Evolutionary conservation across 169 alveolate species (phyloP).

Genomic region (Amoebophrya sp.): DNA sequence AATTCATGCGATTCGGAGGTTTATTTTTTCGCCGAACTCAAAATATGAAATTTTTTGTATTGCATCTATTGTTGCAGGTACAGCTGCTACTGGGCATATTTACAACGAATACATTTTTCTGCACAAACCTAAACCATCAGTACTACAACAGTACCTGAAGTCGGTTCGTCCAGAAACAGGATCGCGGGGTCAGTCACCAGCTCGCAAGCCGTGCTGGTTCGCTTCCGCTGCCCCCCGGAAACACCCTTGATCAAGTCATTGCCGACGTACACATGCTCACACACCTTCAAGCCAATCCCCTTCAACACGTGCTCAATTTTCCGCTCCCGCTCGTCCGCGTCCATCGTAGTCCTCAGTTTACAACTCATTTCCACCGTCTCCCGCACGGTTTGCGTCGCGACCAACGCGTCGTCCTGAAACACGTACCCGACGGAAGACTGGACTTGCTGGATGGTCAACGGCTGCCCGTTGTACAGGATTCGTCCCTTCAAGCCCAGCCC

Average conservation of each 20-base stretch:
- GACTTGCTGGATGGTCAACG: conserved; percentile 42
- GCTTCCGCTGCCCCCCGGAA: conserved; percentile 77
- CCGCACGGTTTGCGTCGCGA: conserved; percentile 62
- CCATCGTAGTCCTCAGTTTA: conserved; percentile 43
- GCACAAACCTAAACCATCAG: too few relatives aligned
- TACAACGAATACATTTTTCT: too few relatives aligned
- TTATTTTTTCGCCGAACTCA: too few relatives aligned
- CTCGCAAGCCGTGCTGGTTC: conserved; percentile 77
- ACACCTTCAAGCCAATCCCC: conserved; percentile 44
- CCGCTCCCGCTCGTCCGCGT: conserved; percentile 32
- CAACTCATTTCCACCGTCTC: conserved; percentile 70
- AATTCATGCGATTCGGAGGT: too few relatives aligned
- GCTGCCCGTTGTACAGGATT: too few relatives aligned
- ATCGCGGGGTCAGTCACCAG: conserved; percentile 70
- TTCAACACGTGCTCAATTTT: conserved; percentile 32
- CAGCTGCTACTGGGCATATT: too few relatives aligned
- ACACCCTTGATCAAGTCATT: conserved; percentile 60
- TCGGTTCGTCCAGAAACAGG: conserved; percentile 26
- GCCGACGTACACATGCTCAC: conserved; percentile 63
- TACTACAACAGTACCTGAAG: too few relatives aligned
- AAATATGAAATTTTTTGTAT: too few relatives aligned
- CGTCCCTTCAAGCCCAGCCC: too few relatives aligned
- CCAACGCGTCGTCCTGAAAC: conserved; percentile 66
- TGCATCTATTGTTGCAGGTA: too few relatives aligned
- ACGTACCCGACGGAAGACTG: conserved; percentile 62